Evolutionary conservation across 768 basidiomycete species (phyloP), one percentile per base, ranked within the genome.

Genomic region (Leccinellum luteum): DNA sequence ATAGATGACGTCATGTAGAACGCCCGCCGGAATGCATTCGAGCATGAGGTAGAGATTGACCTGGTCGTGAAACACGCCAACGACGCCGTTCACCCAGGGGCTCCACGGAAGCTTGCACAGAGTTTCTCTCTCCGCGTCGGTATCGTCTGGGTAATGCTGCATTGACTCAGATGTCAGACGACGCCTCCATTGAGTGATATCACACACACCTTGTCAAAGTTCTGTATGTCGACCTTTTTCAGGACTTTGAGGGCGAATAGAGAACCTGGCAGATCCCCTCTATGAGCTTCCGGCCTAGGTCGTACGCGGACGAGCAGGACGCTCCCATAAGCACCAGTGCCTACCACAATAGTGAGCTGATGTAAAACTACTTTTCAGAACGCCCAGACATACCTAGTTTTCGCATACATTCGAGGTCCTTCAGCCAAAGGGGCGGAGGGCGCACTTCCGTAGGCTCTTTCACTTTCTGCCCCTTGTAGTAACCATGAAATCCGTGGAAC

Each of bases 71-170:
- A 84, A 81, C 1, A 68, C 69, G 51, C 77, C 71, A 31, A 83
- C 58, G 3, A 83, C 66, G 4, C 81, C 80, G 8, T 73, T 71
- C 32, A 84, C 64, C 71, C 83, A 86, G 0, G 84, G 78, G 54
- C 75, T 79, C 85, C 84, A 85, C 4, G 75, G 74, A 21, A 85
- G 68, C 47, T 61, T 58, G 15, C 66, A 64, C 10, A 86, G 77
- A 15, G 63, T 58, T 17, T 63, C 63, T 30, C 78, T 75, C 69
- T 86, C 85, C 4, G 63, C 56, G 56, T 80, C 67, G 35, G 76
- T 75, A 7, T 70, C 68, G 1, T 58, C 56, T 25, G 70, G 63
- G 31, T 68, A 58, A 45, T 58, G 49, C 75, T 75, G 43, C 21
- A 10, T 34, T 2, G 51, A 14, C 17, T 52, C 14, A 43, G 25